These are phyloP conservation scores for Calocybe gangraenosa DNA, from an alignment of 768 basidiomycete species.

Conservation along the genomic window DNA sequence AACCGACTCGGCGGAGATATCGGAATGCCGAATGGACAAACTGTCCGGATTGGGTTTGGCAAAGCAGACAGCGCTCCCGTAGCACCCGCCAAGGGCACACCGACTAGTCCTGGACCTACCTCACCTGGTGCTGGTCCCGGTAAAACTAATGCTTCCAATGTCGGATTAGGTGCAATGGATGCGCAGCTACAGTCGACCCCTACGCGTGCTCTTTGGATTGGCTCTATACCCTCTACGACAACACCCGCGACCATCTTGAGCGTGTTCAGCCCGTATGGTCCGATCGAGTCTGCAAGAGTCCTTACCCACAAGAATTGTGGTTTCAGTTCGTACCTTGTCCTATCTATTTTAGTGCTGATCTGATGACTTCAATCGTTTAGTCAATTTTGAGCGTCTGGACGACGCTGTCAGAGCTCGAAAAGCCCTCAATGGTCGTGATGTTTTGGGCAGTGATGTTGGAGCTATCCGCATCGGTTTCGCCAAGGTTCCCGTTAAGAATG, in stretches of 20 bases:
- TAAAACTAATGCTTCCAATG: conserved; percentile 44
- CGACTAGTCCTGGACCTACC: conserved; percentile 60
- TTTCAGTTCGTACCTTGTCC: conserved; percentile 53
- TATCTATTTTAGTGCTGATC: conserved; percentile 8
- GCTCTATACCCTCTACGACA: conserved; percentile 92
- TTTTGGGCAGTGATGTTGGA: conserved; percentile 93
- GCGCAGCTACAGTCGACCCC: conserved; percentile 88
- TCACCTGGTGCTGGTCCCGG: conserved; percentile 48
- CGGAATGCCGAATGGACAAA: conserved; percentile 91
- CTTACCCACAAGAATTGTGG: conserved; percentile 98
- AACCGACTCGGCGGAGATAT: conserved; percentile 94
- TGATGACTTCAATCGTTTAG: conserved; percentile 30
- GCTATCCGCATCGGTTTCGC: conserved; percentile 97
- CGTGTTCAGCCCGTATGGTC: conserved; percentile 96
- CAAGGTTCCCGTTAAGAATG: conserved; percentile 90
- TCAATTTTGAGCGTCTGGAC: conserved; percentile 97
- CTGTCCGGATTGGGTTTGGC: conserved; percentile 96
- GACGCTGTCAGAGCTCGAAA: conserved; percentile 95
- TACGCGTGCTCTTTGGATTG: conserved; percentile 96
- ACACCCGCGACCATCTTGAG: conserved; percentile 93
- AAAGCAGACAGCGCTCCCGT: conserved; percentile 96
- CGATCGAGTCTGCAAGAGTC: conserved; percentile 95
- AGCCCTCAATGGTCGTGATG: conserved; percentile 92
- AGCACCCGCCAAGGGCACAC: conserved; percentile 76
- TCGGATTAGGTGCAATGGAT: conserved; percentile 67